phyloP scores from a whole-genome alignment of 2,329 filamentous ascomycete genomes.

The Botrytis fabae region DNA sequence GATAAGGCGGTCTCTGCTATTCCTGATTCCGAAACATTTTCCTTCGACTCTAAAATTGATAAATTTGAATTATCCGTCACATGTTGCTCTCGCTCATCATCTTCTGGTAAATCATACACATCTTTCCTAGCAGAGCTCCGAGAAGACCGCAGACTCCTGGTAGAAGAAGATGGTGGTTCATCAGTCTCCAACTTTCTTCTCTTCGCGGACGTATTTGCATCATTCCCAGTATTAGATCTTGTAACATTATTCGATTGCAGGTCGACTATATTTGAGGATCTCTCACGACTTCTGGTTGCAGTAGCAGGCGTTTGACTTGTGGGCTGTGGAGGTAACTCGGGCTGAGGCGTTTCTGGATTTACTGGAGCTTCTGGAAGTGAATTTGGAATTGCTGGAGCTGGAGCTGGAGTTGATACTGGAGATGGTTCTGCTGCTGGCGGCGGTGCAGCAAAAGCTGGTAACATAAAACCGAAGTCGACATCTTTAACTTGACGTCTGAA shows the following conservation, averaged over 20 bases:
- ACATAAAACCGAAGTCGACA: conserved; percentile 57
- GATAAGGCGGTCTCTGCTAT: neutral
- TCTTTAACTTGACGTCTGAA: conserved; percentile 56
- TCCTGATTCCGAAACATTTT: neutral
- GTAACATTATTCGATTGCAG: conserved; percentile 15
- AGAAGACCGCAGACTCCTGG: conserved; percentile 35
- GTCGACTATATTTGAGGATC: conserved; percentile 3
- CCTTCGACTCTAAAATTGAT: neutral
- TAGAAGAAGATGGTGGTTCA: conserved; percentile 29
- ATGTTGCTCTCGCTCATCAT: conserved; percentile 24
- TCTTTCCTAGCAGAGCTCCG: conserved; percentile 31
- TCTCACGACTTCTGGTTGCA: conserved; percentile 18
- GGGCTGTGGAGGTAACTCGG: conserved; percentile 27
- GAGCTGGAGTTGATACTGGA: conserved; percentile 16
- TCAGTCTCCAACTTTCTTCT: conserved; percentile 38
- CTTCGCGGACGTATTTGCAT: conserved; percentile 42
- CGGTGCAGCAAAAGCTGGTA: conserved; percentile 42
- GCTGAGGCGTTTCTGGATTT: conserved; percentile 25
- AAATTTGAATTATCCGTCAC: neutral
- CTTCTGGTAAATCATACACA: conserved; percentile 31
- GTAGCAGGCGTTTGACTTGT: conserved; percentile 31
- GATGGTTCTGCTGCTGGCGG: conserved; percentile 23
- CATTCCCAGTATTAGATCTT: conserved; percentile 29
- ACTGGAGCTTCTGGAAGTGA: conserved; percentile 7
- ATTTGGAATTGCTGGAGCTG: conserved; percentile 12